Percentiles rank a stretch among this genome's conserved stretches.
phyloP scores from a whole-genome alignment of 345 rosid genomes.

The Populus simonii region DNA sequence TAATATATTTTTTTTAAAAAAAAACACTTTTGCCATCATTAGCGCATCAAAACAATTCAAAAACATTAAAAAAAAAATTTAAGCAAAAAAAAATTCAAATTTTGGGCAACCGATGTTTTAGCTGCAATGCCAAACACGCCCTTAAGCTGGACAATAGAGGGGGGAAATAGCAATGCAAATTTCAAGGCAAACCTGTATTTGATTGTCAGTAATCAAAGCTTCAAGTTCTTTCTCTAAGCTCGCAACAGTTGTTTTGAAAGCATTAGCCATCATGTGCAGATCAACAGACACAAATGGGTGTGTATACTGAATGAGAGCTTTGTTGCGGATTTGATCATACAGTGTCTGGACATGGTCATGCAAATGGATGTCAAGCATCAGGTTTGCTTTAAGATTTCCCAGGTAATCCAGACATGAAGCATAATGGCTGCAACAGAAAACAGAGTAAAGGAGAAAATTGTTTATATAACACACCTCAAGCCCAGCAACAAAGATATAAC shows the following conservation, averaged over 20 bases:
- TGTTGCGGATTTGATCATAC: constrained; percentile 88
- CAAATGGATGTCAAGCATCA: constrained; percentile 88
- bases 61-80: no score
- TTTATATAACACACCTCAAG: not conserved
- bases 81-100: no score
- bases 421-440: constrained; percentile 63
- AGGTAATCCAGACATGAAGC: constrained; percentile 92
- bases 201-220: constrained; percentile 85
- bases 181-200: constrained; percentile 67
- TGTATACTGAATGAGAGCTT: constrained; percentile 97
- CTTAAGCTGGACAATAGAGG: not conserved
- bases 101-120: no score
- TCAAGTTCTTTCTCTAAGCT: constrained; percentile 89
- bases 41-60: no score
- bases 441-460: not conserved
- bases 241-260: constrained; percentile 81
- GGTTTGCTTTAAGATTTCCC: constrained; percentile 76
- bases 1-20: no score
- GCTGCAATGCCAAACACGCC: no score
- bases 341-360: constrained; percentile 83
- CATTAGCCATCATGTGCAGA: constrained; percentile 92
- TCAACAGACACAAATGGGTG: constrained; percentile 97
- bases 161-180: not conserved
- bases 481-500: not conserved
- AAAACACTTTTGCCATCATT: no score